Percentiles rank a stretch among this genome's conserved stretches.
Conservation (phyloP, 805 yeast genomes). For the Kuraishia piskuri region DNA sequence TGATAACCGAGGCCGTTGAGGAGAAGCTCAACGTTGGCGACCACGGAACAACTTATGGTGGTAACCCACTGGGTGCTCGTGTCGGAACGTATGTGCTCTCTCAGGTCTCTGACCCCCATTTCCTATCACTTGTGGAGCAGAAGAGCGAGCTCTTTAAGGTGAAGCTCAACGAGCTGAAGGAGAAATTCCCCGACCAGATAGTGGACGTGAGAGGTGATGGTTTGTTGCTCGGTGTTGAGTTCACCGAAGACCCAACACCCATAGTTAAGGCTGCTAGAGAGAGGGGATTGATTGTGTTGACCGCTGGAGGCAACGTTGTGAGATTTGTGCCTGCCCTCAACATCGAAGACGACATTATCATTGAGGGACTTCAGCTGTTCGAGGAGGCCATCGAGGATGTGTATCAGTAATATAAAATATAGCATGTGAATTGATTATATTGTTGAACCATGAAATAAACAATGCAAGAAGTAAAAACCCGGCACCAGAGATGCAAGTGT, state of each 20-base stretch:
- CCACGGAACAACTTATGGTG: conserved; percentile 97
- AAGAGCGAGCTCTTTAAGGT: conserved; percentile 51
- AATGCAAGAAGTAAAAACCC: too few species aligned
- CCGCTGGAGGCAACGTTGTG: conserved; percentile 88
- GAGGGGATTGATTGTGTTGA: conserved; percentile 73
- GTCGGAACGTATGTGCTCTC: conserved; percentile 72
- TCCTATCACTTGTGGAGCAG: conserved; percentile 49
- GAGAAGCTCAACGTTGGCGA: conserved; percentile 75
- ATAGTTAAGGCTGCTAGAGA: conserved; percentile 68
- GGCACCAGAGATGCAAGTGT: neutral
- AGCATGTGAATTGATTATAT: too few species aligned
- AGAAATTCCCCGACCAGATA: conserved; percentile 52
- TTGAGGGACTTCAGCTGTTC: conserved; percentile 65
- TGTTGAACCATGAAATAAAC: conserved; percentile 2
- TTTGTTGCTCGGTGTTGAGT: conserved; percentile 76
- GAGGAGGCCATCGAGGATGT: conserved; percentile 40
- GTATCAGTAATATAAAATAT: conserved; percentile 1
- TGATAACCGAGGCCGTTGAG: conserved; percentile 77
- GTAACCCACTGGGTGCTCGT: conserved; percentile 87
- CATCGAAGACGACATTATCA: conserved; percentile 60
- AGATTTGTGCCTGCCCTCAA: conserved; percentile 91
- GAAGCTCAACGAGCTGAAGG: conserved; percentile 40
- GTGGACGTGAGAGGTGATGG: conserved; percentile 82
- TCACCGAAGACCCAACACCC: conserved; percentile 51
- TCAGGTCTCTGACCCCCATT: conserved; percentile 49